Evolutionary conservation across 2,329 filamentous ascomycete genomes (phyloP).

Genomic region (Ascochyta rabiei): DNA sequence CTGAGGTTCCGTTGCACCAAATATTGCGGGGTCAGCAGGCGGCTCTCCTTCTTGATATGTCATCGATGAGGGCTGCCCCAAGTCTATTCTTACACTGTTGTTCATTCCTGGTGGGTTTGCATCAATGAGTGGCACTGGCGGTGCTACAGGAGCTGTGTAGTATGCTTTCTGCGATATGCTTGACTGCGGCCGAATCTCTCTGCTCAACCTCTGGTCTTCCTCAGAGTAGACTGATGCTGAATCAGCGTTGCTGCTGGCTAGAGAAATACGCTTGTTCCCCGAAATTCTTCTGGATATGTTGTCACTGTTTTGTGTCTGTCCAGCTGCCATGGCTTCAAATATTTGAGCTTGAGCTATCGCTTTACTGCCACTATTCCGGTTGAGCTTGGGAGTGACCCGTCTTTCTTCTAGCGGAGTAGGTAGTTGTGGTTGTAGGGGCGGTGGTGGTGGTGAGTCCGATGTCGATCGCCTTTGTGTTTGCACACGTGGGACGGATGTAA

Average conservation of each 20-base stretch:
- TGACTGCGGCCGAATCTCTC: background rate
- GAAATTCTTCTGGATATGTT: background rate
- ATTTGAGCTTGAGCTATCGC: slow-evolving; percentile 38
- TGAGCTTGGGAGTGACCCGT: slow-evolving; percentile 30
- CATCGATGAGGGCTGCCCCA: background rate
- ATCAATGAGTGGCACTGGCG: background rate
- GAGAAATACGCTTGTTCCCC: slow-evolving; percentile 8
- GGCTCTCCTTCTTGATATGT: background rate
- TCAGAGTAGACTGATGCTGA: slow-evolving; percentile 25
- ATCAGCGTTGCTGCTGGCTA: slow-evolving; percentile 17
- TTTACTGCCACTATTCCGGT: slow-evolving; percentile 34
- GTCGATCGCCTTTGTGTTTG: background rate
- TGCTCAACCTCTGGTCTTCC: background rate
- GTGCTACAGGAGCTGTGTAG: background rate
- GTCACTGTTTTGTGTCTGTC: slow-evolving; percentile 15
- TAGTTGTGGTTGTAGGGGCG: background rate
- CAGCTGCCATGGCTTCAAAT: slow-evolving; percentile 37
- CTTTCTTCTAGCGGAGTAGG: slow-evolving; percentile 16
- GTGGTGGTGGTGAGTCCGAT: background rate
- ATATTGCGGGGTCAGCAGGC: background rate
- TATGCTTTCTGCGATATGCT: slow-evolving; percentile 3
- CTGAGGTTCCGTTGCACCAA: background rate
- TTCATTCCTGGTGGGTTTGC: background rate
- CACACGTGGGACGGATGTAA: background rate
- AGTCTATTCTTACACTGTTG: no score